Evolutionary conservation across 495 filamentous ascomycete species (phyloP), one percentile per base, ranked within the genome.

Genomic region (Aspergillus sclerotioniger): DNA sequence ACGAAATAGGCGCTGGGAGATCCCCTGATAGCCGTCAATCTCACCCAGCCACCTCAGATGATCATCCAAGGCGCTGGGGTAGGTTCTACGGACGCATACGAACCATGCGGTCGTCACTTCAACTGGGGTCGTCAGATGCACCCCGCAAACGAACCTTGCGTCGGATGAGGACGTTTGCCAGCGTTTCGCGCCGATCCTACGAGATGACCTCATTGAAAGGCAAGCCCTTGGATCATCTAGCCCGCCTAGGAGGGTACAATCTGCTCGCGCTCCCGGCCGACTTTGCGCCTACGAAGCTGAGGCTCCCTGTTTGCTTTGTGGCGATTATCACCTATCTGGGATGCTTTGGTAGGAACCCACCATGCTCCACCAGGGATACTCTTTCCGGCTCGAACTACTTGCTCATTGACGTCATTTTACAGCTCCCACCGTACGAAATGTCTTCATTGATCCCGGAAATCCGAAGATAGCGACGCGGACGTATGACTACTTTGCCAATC

Each of bases 241-340:
- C 89, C 53, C 82, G 87, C n/a, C 72, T 94, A 41, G 89, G 89
- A 47, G 90, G 90, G 17, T 82, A 86, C 67, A 86, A 85, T 65
- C 74, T 83, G 39, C 71, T 94, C 35, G 81, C 80, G 32, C 75
- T 92, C n/a, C 87, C 88, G 0, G 62, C 71, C 0, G 84, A 87
- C 46, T 85, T 90, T 63, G 78, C 86, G 15, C 82, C 89, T 8
- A 76, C 78, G 4, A 80, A 82, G 20, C 73, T 91, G 52, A 73
- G 82, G 16, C 73, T 94, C 10, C 90, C 90, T 7, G 87, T 87
- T 6, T 91, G 88, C 62, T 83, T 93, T 54, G 87, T 89, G 35
- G 88, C 87, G 12, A 86, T 85, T 8, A 82, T 83, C 37, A 80
- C 82, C 48, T 87, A 85, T 69, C 72, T 94, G 33, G 74, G 83